These are phyloP conservation scores for Rhododendron molle DNA, from an alignment of 148 eudicot genomes.

Conservation along the genomic window DNA sequence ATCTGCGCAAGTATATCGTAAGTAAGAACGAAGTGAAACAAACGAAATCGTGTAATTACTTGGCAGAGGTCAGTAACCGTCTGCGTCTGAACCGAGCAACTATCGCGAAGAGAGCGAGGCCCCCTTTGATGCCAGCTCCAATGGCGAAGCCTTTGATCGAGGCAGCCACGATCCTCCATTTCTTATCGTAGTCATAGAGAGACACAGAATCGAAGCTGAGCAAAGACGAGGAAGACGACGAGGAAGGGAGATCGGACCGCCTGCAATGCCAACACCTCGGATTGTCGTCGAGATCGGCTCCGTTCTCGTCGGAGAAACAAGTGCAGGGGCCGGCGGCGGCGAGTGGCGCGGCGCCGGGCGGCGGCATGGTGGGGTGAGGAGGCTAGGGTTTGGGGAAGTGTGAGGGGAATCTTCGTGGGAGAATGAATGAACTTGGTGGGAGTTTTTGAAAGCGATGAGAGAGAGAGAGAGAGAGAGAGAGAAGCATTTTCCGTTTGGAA, in stretches of 20 bases:
- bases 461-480: not conserved
- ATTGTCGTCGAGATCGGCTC: not conserved
- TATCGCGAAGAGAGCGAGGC: constrained; percentile 75
- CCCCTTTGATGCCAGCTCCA: constrained; percentile 95
- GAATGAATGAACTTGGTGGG: constrained; percentile 5
- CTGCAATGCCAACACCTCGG: constrained; percentile 43
- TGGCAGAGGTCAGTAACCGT: constrained; percentile 31
- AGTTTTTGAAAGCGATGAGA: constrained; percentile 13
- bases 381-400: constrained; percentile 11
- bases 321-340: not conserved
- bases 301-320: constrained; percentile 5
- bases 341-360: constrained; percentile 16
- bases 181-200: constrained; percentile 46
- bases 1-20: not conserved
- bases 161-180: constrained; percentile 50
- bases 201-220: constrained; percentile 54
- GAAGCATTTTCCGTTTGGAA: not conserved
- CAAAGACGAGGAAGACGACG: constrained; percentile 47
- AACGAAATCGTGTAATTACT: constrained; percentile 22
- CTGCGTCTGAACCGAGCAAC: constrained; percentile 76
- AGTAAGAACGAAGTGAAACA: not conserved
- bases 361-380: constrained; percentile 11
- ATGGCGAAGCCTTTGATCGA: constrained; percentile 73
- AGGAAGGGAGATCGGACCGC: constrained; percentile 28
- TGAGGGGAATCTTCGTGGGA: not conserved